phyloP scores from a whole-genome alignment of 2,329 filamentous ascomycete species.

The Tolypocladium ovalisporum region DNA sequence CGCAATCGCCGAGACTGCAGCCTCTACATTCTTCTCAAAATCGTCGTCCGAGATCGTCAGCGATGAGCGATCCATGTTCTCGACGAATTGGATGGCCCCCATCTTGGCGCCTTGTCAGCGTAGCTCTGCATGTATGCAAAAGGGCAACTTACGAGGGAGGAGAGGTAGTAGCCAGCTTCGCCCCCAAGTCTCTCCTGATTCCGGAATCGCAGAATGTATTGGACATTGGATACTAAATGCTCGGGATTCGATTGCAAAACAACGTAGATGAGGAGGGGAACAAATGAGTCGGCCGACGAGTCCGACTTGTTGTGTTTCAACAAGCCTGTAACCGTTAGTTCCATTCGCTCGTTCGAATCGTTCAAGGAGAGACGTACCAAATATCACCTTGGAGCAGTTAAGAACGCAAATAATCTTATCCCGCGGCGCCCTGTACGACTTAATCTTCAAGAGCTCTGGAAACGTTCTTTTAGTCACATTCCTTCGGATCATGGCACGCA shows the following conservation, averaged over 20 bases:
- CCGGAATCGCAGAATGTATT: conserved; percentile 93
- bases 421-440: conserved; percentile 88
- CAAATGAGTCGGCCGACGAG: conserved; percentile 91
- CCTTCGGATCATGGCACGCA: neutral
- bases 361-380: conserved; percentile 47
- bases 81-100: conserved; percentile 93
- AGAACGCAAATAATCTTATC: conserved; percentile 98
- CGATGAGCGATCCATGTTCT: conserved; percentile 88
- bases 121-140: neutral
- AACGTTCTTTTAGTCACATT: conserved; percentile 9
- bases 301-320: conserved; percentile 88
- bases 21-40: conserved; percentile 93
- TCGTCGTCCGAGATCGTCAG: conserved; percentile 90
- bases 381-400: conserved; percentile 99
- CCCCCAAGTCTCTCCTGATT: conserved; percentile 95
- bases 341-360: neutral
- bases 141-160: conserved; percentile 54
- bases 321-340: conserved; percentile 44
- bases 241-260: conserved; percentile 91
- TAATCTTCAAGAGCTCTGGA: conserved; percentile 88
- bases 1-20: conserved; percentile 87
- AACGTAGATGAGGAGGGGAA: conserved; percentile 90
- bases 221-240: conserved; percentile 91
- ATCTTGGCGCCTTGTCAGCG: conserved; percentile 36
- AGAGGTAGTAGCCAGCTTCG: conserved; percentile 97